Evolutionary conservation across 1,284 basidiomycete genomes (phyloP).

Genomic region (Mycena sp.): DNA sequence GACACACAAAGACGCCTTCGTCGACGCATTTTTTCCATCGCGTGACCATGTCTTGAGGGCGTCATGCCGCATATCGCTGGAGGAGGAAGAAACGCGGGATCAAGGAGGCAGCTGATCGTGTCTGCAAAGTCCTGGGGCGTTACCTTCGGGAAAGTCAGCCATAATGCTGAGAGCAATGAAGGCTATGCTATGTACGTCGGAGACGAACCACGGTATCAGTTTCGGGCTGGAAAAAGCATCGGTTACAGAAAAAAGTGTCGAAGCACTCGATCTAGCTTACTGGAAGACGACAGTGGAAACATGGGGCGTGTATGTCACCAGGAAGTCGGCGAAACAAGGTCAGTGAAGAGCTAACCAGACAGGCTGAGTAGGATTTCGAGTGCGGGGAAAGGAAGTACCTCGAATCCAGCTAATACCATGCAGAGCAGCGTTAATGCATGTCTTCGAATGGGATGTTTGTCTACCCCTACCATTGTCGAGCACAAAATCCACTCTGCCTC

Average conservation of each 20-base stretch:
- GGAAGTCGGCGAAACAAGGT: constrained; percentile 96
- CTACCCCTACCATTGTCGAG: constrained; percentile 84
- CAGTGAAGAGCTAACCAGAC: constrained; percentile 90
- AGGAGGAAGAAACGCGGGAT: constrained; percentile 67
- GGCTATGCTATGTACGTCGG: constrained; percentile 67
- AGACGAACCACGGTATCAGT: constrained; percentile 93
- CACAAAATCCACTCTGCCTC: constrained; percentile 88
- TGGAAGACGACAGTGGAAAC: constrained; percentile 88
- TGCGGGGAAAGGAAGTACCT: too few relatives aligned
- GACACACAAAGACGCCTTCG: constrained; percentile 79
- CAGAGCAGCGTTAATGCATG: neutral
- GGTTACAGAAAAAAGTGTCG: constrained; percentile 19
- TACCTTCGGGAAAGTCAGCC: constrained; percentile 40
- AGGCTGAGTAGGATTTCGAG: too few relatives aligned
- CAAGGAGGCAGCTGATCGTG: constrained; percentile 61
- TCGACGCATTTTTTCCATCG: constrained; percentile 83
- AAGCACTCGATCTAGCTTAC: constrained; percentile 55
- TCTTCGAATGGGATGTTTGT: neutral
- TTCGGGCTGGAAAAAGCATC: constrained; percentile 69
- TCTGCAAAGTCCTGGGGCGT: constrained; percentile 80
- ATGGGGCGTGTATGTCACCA: constrained; percentile 88
- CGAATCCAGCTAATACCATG: constrained; percentile 79
- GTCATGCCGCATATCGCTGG: constrained; percentile 39
- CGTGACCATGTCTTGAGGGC: constrained; percentile 69
- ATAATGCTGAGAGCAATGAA: neutral